These are phyloP conservation scores for Xylaria hypoxylon DNA, from an alignment of 2,329 filamentous ascomycete species.

Conservation along the genomic window DNA sequence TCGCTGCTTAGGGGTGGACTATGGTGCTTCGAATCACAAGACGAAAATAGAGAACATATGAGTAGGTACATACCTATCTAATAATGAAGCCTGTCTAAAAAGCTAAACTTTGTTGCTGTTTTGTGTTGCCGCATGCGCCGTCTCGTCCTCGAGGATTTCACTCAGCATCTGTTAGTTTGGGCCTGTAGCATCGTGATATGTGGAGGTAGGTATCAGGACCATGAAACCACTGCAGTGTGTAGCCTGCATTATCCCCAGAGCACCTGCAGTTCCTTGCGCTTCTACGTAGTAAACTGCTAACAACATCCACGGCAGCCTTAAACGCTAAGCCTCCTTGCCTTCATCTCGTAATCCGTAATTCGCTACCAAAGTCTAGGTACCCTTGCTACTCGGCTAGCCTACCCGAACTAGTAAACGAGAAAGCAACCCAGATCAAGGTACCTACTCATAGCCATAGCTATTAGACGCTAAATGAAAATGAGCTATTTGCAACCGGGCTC, in stretches of 20 bases:
- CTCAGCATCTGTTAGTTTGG: not conserved
- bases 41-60: not conserved
- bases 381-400: conserved; percentile 18
- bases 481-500: conserved; percentile 5
- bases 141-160: not conserved
- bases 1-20: not conserved
- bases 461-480: not conserved
- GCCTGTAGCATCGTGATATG: conserved; percentile 9
- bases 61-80: not conserved
- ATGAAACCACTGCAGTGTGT: conserved; percentile 18
- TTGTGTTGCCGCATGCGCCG: not conserved
- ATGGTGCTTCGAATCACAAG: not conserved
- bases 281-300: not conserved
- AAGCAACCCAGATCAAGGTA: conserved; percentile 14
- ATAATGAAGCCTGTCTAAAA: not conserved
- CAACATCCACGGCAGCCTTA: conserved; percentile 2
- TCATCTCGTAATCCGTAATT: conserved; percentile 10
- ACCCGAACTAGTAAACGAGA: conserved; percentile 16
- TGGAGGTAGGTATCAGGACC: conserved; percentile 6
- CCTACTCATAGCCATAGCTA: too few relatives aligned
- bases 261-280: conserved; percentile 5
- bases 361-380: not conserved
- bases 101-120: not conserved
- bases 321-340: conserved; percentile 28
- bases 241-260: conserved; percentile 25